A percentile compares a stretch with the other conserved stretches of the same genome.
Conservation (phyloP, 345 rosid species). For the Cochlearia excelsa region DNA sequence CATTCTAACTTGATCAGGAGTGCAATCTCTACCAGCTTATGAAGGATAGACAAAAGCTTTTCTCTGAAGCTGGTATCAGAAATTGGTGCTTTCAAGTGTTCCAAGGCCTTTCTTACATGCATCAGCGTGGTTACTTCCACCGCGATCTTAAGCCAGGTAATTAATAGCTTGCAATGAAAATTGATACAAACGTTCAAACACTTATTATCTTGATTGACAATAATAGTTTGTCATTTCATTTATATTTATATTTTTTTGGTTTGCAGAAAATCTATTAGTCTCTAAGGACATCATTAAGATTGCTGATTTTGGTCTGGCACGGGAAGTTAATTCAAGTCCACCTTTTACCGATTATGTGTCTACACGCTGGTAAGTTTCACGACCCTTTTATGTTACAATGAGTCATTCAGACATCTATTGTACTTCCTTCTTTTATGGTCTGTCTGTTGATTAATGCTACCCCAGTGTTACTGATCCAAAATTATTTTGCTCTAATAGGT, state of each 20-base stretch:
- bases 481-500: constrained; percentile 44
- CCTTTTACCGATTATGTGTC: constrained; percentile 94
- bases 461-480: background rate
- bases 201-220: background rate
- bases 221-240: constrained; percentile 1
- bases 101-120: constrained; percentile 93
- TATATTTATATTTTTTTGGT: constrained; percentile 17
- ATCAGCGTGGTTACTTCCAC: constrained; percentile 93
- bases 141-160: constrained; percentile 99
- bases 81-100: constrained; percentile 98
- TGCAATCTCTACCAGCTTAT: constrained; percentile 91
- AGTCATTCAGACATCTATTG: background rate
- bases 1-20: constrained; percentile 50
- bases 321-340: constrained; percentile 84
- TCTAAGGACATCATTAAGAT: constrained; percentile 71
- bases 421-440: background rate
- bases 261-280: constrained; percentile 80
- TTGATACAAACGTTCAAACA: background rate
- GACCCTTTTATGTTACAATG: constrained; percentile 4
- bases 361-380: constrained; percentile 76
- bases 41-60: constrained; percentile 72
- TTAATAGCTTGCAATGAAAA: constrained; percentile 18
- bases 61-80: constrained; percentile 72
- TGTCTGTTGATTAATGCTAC: background rate
- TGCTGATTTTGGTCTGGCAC: constrained; percentile 98